Evolutionary conservation across 805 yeast genomes (phyloP).

Genomic region (Candida manassasensis): DNA sequence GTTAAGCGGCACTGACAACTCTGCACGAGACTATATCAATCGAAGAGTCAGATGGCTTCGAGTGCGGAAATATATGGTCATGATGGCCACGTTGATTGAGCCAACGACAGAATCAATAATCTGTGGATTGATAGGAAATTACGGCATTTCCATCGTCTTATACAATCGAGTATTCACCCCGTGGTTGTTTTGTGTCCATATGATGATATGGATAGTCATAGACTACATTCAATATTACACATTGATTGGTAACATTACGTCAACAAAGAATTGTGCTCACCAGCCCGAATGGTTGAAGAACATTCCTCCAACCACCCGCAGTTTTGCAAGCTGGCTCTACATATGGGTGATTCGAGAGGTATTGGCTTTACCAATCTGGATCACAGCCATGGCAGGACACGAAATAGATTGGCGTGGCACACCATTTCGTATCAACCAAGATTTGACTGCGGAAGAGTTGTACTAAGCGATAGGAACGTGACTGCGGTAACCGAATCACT

Average conservation of each 20-base stretch:
- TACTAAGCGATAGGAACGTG: too few species aligned
- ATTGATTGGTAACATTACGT: slow-evolving; percentile 28
- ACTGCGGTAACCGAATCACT: too few species aligned
- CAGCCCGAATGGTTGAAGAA: slow-evolving; percentile 25
- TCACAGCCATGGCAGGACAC: slow-evolving; percentile 72
- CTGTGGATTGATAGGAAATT: slow-evolving; percentile 63
- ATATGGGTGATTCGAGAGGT: slow-evolving; percentile 67
- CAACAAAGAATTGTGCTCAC: slow-evolving; percentile 6
- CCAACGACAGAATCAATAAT: slow-evolving; percentile 80
- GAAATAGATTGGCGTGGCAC: slow-evolving; percentile 75
- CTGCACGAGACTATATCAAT: slow-evolving; percentile 51
- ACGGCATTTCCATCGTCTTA: slow-evolving; percentile 48
- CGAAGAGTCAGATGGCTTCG: slow-evolving; percentile 82
- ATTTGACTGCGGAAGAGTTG: slow-evolving; percentile 68
- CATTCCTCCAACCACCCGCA: slow-evolving; percentile 5
- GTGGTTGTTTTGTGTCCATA: slow-evolving; percentile 46
- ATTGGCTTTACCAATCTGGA: slow-evolving; percentile 81
- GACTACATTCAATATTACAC: slow-evolving; percentile 59
- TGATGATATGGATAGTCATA: slow-evolving; percentile 55
- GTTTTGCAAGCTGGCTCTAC: slow-evolving; percentile 22
- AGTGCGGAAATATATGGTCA: slow-evolving; percentile 82
- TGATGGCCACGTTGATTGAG: slow-evolving; percentile 77
- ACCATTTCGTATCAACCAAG: slow-evolving; percentile 68
- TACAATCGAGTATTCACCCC: slow-evolving; percentile 26
- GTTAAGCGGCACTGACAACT: slow-evolving; percentile 33